Conservation (phyloP, 768 basidiomycete genomes). For the Chalciporus sphaerocephalus region DNA sequence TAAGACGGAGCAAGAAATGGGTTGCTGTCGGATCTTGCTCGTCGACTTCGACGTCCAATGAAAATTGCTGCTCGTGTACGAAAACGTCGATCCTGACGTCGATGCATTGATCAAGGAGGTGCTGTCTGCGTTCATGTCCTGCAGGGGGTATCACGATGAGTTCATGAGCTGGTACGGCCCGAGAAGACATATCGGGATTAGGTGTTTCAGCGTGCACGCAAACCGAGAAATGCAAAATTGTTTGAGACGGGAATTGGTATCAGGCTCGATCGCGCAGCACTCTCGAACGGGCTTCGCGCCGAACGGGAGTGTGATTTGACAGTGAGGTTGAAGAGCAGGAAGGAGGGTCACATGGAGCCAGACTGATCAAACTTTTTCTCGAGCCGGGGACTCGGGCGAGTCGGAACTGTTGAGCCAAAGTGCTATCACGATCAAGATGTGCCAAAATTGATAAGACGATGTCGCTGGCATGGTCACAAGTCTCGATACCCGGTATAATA, state of each 20-base stretch:
- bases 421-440: constrained; percentile 9
- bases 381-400: constrained; percentile 14
- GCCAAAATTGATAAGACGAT: constrained; percentile 2
- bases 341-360: constrained; percentile 14
- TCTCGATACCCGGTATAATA: constrained; percentile 4
- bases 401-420: constrained; percentile 7
- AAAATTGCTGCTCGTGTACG: constrained; percentile 55
- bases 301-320: constrained; percentile 1
- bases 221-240: constrained; percentile 1
- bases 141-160: constrained; percentile 44
- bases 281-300: constrained; percentile 12
- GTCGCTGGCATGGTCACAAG: not conserved
- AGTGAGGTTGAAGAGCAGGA: not conserved
- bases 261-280: constrained; percentile 13
- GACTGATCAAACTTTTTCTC: constrained; percentile 9
- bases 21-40: constrained; percentile 57
- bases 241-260: not conserved
- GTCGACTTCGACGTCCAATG: constrained; percentile 72
- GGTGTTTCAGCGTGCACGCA: constrained; percentile 11
- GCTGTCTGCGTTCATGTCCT: constrained; percentile 36
- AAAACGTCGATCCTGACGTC: constrained; percentile 50
- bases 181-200: constrained; percentile 8
- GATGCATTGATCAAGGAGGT: constrained; percentile 63
- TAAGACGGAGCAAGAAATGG: constrained; percentile 69
- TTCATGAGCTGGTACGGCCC: constrained; percentile 46